A percentile compares a stretch with the other conserved stretches of the same genome.
Evolutionary conservation across 2,329 filamentous ascomycete genomes (phyloP).

Genomic region (Talaromyces funiculosus): DNA sequence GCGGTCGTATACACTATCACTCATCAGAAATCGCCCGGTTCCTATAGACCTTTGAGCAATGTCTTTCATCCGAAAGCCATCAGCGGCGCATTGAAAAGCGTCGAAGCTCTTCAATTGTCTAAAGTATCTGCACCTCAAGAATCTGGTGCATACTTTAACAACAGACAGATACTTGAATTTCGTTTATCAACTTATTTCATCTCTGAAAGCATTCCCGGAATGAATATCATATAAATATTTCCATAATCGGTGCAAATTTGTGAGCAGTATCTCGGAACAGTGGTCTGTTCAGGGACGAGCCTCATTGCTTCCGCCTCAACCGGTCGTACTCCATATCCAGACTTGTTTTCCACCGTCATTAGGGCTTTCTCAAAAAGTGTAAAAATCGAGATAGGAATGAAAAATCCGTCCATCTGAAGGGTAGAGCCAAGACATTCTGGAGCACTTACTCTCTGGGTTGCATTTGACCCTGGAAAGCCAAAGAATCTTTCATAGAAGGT

Average conservation of each 20-base stretch:
- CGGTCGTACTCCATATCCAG: conserved; percentile 14
- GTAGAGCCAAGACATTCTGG: too few relatives aligned
- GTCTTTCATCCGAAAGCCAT: conserved; percentile 20
- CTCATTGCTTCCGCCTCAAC: conserved; percentile 19
- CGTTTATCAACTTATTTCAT: too few relatives aligned
- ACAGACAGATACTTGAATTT: too few relatives aligned
- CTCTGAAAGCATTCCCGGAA: neutral
- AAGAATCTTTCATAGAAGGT: too few relatives aligned
- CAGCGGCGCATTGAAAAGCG: conserved; percentile 22
- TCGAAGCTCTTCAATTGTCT: too few relatives aligned
- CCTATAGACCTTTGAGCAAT: conserved; percentile 18
- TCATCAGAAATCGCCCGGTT: conserved; percentile 18
- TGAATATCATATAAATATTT: neutral
- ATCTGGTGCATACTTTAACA: neutral
- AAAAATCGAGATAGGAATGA: too few relatives aligned
- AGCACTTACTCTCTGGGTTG: too few relatives aligned
- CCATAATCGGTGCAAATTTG: neutral
- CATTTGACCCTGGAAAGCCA: too few relatives aligned
- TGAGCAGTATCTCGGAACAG: conserved; percentile 17
- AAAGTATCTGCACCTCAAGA: too few relatives aligned
- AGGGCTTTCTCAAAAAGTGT: too few relatives aligned
- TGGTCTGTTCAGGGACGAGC: neutral
- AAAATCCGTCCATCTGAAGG: too few relatives aligned
- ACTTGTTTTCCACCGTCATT: too few relatives aligned
- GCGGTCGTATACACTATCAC: conserved; percentile 21